Conservation (phyloP, 2,329 filamentous ascomycete species). For the Drechslera avenae region DNA sequence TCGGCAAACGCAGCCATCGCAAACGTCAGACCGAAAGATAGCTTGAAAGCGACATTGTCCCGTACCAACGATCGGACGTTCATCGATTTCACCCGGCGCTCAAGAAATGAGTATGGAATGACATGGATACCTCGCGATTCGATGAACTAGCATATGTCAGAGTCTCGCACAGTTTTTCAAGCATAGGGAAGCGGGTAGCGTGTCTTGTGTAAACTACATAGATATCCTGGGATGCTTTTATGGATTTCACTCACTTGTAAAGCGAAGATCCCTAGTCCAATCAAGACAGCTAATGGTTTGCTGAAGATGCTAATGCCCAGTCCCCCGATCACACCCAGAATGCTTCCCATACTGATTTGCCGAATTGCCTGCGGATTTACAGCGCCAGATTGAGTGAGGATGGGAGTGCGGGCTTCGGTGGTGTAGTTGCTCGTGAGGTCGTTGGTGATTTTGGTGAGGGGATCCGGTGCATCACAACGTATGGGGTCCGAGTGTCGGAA, state of each 20-base stretch:
- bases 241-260: constrained; percentile 60
- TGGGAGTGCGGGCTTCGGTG: constrained; percentile 47
- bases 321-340: constrained; percentile 56
- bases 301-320: constrained; percentile 73
- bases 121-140: constrained; percentile 59
- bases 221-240: constrained; percentile 12
- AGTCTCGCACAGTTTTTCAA: constrained; percentile 1
- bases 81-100: constrained; percentile 57
- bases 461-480: constrained; percentile 45
- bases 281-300: constrained; percentile 68
- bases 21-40: constrained; percentile 75
- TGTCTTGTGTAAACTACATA: constrained; percentile 5
- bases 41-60: constrained; percentile 67
- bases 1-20: constrained; percentile 69
- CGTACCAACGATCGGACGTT: constrained; percentile 59
- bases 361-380: constrained; percentile 50
- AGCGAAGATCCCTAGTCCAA: constrained; percentile 67
- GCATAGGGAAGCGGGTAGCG: constrained; percentile 18
- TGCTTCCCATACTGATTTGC: constrained; percentile 55
- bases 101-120: constrained; percentile 55
- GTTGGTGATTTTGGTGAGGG: constrained; percentile 48
- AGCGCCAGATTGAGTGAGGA: constrained; percentile 46
- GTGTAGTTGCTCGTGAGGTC: constrained; percentile 44
- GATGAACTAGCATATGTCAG: constrained; percentile 49
- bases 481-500: constrained; percentile 35